Base-by-base conservation (phyloP, 2,329 filamentous ascomycete genomes). In the Aureobasidium lini region DNA sequence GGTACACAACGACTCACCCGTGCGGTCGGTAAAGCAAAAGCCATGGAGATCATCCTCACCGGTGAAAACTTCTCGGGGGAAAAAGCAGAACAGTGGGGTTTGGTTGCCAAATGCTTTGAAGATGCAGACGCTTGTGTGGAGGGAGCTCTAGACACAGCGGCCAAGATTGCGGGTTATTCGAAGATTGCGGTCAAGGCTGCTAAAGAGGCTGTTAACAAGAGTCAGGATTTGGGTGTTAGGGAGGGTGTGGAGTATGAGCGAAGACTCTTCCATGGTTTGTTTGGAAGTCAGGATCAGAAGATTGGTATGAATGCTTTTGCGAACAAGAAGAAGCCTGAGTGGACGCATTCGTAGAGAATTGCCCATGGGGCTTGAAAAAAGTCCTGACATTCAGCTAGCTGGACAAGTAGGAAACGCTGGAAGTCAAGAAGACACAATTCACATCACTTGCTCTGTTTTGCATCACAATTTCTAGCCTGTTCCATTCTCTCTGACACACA, bases 121-220 rank as follows among this genome's bases (percentile, higher is more conserved):
- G 88, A 81, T 6, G 85, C 93, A 65, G 89, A 95, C 65, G 87
- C 88, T 70, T 80, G 96, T 69, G 85, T 97, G 71, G 85, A 90
- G 68, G 89, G 84, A 59, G 86, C 91, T 2, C 73, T 96, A 62
- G 84, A 86, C 71, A 93, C 90, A 16, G 94, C 94, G 2, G 90
- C 89, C 79, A 92, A 84, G 56, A 96, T 99, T 76, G 92, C 94
- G 0, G 78, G 88, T 1, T 90, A 94, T 75, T 92, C 89, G 56
- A 84, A 82, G 70, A 87, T 99, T n/a, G 89, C 93, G 1, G 84
- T 95, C 61, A 85, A 90, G 76, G 94, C 89, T 10, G 87, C 84
- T 60, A 99, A 99, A 81, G 94, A 99, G 80, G 93, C 94, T n/a
- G 93, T 99, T 59, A 96, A 97, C 73, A 97, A 96, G 85, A 96